These are phyloP conservation scores for Phialocephala sp. DNA, from an alignment of 2,329 filamentous ascomycete genomes.

Conservation along the genomic window DNA sequence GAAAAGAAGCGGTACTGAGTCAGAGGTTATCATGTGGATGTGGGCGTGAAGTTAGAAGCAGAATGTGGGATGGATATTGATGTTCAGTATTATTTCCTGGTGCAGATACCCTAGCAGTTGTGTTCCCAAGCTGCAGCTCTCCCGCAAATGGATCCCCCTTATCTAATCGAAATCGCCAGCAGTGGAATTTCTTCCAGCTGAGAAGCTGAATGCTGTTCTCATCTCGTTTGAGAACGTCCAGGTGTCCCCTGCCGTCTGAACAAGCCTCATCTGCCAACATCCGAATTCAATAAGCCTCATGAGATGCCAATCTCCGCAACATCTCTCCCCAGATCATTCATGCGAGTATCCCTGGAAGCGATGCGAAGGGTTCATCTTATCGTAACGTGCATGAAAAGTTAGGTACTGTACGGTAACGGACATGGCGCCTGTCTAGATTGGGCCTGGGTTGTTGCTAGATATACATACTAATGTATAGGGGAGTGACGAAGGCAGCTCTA, in stretches of 20 bases:
- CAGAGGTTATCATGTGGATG: background rate
- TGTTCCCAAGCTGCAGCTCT: background rate
- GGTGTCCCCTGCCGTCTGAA: background rate
- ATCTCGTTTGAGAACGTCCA: background rate
- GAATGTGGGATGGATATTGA: background rate
- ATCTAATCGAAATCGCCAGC: background rate
- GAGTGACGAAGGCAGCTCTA: too few relatives aligned
- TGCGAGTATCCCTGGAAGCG: conserved; percentile 12
- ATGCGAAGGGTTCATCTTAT: conserved; percentile 13
- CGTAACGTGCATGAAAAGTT: conserved; percentile 10
- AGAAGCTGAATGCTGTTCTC: background rate
- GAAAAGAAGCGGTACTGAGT: conserved; percentile 1
- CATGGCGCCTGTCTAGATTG: background rate
- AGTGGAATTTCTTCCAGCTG: background rate
- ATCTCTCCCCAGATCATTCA: conserved; percentile 14
- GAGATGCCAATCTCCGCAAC: conserved; percentile 3
- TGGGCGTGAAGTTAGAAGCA: background rate
- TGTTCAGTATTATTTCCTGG: background rate
- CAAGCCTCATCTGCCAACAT: conserved; percentile 3
- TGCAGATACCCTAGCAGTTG: background rate
- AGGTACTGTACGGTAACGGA: background rate
- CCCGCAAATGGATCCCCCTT: background rate
- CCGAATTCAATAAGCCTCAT: background rate
- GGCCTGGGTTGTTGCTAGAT: background rate
- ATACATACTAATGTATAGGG: too few relatives aligned